These are phyloP conservation scores for Neocatenulostroma microsporum DNA, from an alignment of 2,329 filamentous ascomycete genomes.

Conservation along the genomic window DNA sequence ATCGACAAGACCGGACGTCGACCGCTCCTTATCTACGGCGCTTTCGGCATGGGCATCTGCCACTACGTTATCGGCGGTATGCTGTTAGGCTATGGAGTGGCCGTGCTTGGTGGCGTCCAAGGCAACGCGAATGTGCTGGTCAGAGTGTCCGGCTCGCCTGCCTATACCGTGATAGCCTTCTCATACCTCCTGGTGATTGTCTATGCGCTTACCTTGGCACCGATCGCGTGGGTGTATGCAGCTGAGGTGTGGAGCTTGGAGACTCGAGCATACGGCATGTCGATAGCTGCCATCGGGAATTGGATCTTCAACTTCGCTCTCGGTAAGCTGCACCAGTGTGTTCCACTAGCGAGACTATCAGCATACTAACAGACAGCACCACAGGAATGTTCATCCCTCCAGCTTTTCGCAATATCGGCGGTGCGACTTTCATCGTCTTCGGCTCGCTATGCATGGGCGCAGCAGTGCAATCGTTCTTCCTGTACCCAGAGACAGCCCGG, in stretches of 20 bases:
- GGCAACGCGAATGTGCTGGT: slow-evolving; percentile 48
- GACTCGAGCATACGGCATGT: slow-evolving; percentile 53
- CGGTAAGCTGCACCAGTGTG: slow-evolving; percentile 12
- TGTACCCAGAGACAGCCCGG: slow-evolving; percentile 34
- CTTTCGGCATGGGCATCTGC: slow-evolving; percentile 37
- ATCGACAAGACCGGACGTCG: slow-evolving; percentile 36
- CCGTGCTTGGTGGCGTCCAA: slow-evolving; percentile 38
- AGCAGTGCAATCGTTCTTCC: slow-evolving; percentile 40
- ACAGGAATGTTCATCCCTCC: slow-evolving; percentile 52
- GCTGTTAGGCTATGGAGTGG: slow-evolving; percentile 34
- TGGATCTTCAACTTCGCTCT: no score
- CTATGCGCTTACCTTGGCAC: slow-evolving; percentile 57
- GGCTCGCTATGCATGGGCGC: slow-evolving; percentile 41
- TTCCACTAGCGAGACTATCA: background rate
- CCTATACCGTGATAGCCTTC: slow-evolving; percentile 58
- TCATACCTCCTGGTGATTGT: slow-evolving; percentile 57
- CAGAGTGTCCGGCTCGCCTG: slow-evolving; percentile 44
- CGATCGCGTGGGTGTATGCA: slow-evolving; percentile 59
- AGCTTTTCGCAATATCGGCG: slow-evolving; percentile 52
- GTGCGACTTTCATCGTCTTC: slow-evolving; percentile 47
- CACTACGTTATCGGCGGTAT: slow-evolving; percentile 43
- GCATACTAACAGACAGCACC: no score
- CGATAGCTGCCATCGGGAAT: slow-evolving; percentile 48
- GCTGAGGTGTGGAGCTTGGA: slow-evolving; percentile 58
- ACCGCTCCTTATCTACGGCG: slow-evolving; percentile 37